Conservation (phyloP, 306 rosid genomes). For the Vigna nakashimae region DNA sequence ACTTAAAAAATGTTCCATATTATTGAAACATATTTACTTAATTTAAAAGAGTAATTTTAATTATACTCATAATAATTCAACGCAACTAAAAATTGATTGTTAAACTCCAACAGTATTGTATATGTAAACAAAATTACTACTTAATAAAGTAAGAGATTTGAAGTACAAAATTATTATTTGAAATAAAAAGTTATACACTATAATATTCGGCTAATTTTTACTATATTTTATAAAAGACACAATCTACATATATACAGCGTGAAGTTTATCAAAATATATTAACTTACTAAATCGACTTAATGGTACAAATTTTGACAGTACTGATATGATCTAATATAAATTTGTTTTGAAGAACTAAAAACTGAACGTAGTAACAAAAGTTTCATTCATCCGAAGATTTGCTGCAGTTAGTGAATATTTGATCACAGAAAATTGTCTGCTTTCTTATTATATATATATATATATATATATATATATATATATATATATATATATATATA, state of each 20-base stretch:
- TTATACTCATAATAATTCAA: no score
- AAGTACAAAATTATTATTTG: background rate
- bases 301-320: background rate
- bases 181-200: background rate
- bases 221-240: background rate
- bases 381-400: constrained; percentile 15
- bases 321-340: no score
- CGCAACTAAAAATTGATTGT: background rate
- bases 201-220: background rate
- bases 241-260: background rate
- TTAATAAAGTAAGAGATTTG: background rate
- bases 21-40: no score
- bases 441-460: constrained; percentile 5
- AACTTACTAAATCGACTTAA: background rate
- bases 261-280: background rate
- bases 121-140: background rate
- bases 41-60: background rate
- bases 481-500: background rate
- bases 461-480: no score
- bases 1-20: no score
- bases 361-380: constrained; percentile 29
- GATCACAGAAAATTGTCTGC: constrained; percentile 42
- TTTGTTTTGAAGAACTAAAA: background rate
- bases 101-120: no score
- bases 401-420: no score